These are phyloP conservation scores for Alternaria rosae DNA, from an alignment of 2,329 filamentous ascomycete genomes.

Conservation along the genomic window DNA sequence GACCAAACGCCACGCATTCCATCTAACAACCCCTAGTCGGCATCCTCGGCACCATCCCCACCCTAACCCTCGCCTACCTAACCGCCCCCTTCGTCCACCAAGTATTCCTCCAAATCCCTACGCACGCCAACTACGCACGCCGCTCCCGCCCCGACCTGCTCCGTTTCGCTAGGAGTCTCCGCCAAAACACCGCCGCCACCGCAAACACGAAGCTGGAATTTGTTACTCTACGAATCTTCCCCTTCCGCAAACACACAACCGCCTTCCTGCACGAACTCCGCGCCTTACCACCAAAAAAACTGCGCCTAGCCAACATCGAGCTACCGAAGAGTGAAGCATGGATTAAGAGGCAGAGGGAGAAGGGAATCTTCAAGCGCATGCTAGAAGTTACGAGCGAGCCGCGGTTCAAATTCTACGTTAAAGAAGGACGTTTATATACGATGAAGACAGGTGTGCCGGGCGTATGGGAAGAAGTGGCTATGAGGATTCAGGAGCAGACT, in stretches of 20 bases:
- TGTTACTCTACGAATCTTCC: constrained; percentile 46
- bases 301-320: constrained; percentile 46
- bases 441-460: constrained; percentile 44
- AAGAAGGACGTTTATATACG: constrained; percentile 41
- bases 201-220: constrained; percentile 45
- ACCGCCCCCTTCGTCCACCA: constrained; percentile 48
- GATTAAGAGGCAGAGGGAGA: constrained; percentile 27
- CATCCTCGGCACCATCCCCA: constrained; percentile 40
- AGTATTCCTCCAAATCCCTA: constrained; percentile 44
- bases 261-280: constrained; percentile 42
- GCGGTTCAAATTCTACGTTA: constrained; percentile 47
- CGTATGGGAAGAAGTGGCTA: constrained; percentile 46
- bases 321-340: constrained; percentile 33
- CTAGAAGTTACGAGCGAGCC: constrained; percentile 39
- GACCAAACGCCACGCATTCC: background rate
- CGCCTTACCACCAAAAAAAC: constrained; percentile 33
- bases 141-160: constrained; percentile 34
- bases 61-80: constrained; percentile 42
- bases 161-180: constrained; percentile 30
- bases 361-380: constrained; percentile 24
- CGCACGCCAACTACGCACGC: constrained; percentile 34
- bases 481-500: constrained; percentile 39
- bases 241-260: constrained; percentile 40
- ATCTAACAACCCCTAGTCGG: constrained; percentile 29
- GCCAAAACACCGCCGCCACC: constrained; percentile 20